phyloP scores from a whole-genome alignment of 495 filamentous ascomycete genomes.

The Aspergillus sclerotiicarbonarius region DNA sequence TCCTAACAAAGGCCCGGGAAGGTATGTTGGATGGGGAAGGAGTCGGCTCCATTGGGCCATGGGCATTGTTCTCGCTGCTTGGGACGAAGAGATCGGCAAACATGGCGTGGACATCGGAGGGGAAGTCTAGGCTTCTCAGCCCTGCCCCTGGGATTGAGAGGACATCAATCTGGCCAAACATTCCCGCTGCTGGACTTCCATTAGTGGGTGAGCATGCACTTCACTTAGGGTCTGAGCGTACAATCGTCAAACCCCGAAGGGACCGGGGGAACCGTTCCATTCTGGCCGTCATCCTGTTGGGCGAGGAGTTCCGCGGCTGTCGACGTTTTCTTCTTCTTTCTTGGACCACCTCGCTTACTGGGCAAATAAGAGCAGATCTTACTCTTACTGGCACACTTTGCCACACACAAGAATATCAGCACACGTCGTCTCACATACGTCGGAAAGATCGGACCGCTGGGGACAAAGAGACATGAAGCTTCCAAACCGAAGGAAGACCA shows the following conservation, averaged over 20 bases:
- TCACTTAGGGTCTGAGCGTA: constrained; percentile 18
- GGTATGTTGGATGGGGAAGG: constrained; percentile 30
- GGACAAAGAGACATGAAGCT: neutral
- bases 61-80: constrained; percentile 22
- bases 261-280: constrained; percentile 19
- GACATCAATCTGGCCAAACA: constrained; percentile 45
- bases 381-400: constrained; percentile 52
- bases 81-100: constrained; percentile 36
- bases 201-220: constrained; percentile 13
- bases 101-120: constrained; percentile 36
- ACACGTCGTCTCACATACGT: constrained; percentile 2
- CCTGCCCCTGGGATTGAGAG: constrained; percentile 45
- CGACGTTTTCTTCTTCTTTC: constrained; percentile 43
- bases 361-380: constrained; percentile 55
- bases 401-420: constrained; percentile 6
- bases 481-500: neutral
- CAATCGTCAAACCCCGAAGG: constrained; percentile 34
- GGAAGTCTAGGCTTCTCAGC: constrained; percentile 40
- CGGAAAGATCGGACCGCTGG: neutral
- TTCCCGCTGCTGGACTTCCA: constrained; percentile 25
- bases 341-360: constrained; percentile 56
- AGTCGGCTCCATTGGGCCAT: constrained; percentile 34
- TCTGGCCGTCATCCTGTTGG: constrained; percentile 23
- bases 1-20: constrained; percentile 34
- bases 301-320: constrained; percentile 23